These are phyloP conservation scores for Neofusicoccum parvum DNA, from an alignment of 2,329 filamentous ascomycete species.

Conservation along the genomic window DNA sequence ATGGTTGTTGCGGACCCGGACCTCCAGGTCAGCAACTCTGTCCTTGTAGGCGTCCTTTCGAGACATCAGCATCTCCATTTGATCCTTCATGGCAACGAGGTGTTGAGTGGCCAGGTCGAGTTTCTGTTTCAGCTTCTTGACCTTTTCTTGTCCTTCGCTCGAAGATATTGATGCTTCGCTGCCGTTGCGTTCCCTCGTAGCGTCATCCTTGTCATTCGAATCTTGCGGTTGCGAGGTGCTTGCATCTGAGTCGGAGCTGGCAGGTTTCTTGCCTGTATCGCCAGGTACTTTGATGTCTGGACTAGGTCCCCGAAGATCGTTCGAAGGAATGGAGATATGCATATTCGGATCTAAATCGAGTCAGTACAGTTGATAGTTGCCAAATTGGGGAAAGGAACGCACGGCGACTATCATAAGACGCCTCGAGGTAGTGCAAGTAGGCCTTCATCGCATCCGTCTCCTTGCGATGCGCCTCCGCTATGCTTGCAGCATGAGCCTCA, in stretches of 20 bases:
- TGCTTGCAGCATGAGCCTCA: constrained; percentile 40
- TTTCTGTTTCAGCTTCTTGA: constrained; percentile 26
- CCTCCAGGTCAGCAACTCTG: constrained; percentile 16
- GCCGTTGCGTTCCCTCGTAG: background rate
- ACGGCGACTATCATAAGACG: constrained; percentile 26
- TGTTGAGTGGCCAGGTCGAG: constrained; percentile 32
- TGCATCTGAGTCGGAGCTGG: background rate
- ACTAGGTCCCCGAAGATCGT: background rate
- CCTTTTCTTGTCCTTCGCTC: constrained; percentile 20
- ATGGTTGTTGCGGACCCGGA: constrained; percentile 8
- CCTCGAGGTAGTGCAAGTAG: constrained; percentile 43
- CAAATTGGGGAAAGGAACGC: background rate
- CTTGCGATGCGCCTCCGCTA: constrained; percentile 41
- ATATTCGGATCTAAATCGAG: background rate
- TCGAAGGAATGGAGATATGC: background rate
- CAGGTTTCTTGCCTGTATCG: background rate
- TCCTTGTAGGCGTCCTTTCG: constrained; percentile 20
- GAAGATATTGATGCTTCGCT: background rate
- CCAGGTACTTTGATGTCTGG: background rate
- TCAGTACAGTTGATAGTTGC: background rate
- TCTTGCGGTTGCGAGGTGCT: background rate
- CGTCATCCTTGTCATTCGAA: background rate
- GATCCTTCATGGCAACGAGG: constrained; percentile 22
- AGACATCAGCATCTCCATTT: constrained; percentile 10
- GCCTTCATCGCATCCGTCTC: constrained; percentile 43